Conservation (phyloP, 2,329 filamentous ascomycete species). For the Metarhizium anisopliae region DNA sequence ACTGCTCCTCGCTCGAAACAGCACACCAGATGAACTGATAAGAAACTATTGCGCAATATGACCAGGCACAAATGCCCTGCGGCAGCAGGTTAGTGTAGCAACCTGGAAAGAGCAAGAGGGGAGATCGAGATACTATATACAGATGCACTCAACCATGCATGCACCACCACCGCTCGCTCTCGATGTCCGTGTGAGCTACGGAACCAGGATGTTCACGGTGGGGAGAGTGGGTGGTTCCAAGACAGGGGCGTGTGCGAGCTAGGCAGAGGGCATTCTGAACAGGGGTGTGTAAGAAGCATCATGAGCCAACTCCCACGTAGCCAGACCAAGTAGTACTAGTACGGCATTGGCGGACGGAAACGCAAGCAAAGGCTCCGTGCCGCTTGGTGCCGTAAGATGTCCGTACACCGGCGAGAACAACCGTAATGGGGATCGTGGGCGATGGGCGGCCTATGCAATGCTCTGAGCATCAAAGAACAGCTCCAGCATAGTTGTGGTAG, state of each 20-base stretch:
- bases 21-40: not conserved
- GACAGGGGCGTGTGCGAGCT: not conserved
- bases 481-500: not conserved
- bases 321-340: not conserved
- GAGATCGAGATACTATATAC: slow-evolving; percentile 6
- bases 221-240: not conserved
- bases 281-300: too few species aligned
- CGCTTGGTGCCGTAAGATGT: not conserved
- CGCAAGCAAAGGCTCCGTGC: not conserved
- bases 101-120: not conserved
- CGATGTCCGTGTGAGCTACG: slow-evolving; percentile 1
- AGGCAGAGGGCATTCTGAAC: not conserved
- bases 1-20: not conserved
- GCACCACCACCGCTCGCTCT: not conserved
- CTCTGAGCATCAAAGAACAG: too few species aligned
- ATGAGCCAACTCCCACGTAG: too few species aligned
- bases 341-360: not conserved
- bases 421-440: too few species aligned
- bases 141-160: not conserved
- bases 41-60: not conserved
- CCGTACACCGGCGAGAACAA: not conserved
- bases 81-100: not conserved
- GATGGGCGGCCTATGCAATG: too few species aligned
- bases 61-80: slow-evolving; percentile 7
- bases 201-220: not conserved